Percentiles rank a stretch among this genome's conserved stretches.
Evolutionary conservation across 208 protist genomes (phyloP).

Genomic region (Leishmania mexicana): DNA sequence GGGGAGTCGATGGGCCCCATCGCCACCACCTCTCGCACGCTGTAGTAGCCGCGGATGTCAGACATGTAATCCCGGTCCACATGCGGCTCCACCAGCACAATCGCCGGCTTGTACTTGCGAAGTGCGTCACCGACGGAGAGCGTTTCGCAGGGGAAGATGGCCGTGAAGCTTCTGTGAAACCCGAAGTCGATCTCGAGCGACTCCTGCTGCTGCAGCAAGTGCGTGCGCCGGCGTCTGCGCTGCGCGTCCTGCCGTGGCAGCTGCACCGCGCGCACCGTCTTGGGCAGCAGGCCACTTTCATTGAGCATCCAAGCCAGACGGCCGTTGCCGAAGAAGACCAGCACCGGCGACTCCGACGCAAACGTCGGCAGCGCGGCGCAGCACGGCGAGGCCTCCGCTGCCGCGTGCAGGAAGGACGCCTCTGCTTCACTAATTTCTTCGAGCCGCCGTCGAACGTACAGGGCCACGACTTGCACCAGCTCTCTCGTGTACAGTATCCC

Average conservation of each 20-base stretch:
- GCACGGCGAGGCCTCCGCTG: background rate
- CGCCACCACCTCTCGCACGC: constrained; percentile 67
- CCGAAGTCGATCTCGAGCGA: constrained; percentile 16
- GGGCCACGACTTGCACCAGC: constrained; percentile 47
- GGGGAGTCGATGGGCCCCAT: constrained; percentile 74
- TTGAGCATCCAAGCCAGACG: constrained; percentile 66
- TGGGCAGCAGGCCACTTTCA: constrained; percentile 38
- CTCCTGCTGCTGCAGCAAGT: constrained; percentile 35
- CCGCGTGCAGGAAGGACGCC: constrained; percentile 27
- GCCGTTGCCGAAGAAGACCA: constrained; percentile 76
- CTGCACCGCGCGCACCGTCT: constrained; percentile 46
- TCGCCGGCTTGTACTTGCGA: constrained; percentile 53
- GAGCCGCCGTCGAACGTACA: constrained; percentile 59
- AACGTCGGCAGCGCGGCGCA: constrained; percentile 19
- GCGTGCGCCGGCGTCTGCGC: constrained; percentile 31
- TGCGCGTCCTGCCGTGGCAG: constrained; percentile 38
- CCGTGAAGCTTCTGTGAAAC: constrained; percentile 30
- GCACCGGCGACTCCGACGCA: constrained; percentile 45
- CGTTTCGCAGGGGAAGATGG: constrained; percentile 59
- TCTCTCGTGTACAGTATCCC: constrained; percentile 55
- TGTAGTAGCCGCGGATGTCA: constrained; percentile 71
- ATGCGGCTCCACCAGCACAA: constrained; percentile 78
- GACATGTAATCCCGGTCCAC: constrained; percentile 68
- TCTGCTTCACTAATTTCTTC: constrained; percentile 38
- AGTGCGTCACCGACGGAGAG: constrained; percentile 63